Evolutionary conservation across 2,329 filamentous ascomycete genomes (phyloP).

Genomic region (Pestalotiopsis sp.): DNA sequence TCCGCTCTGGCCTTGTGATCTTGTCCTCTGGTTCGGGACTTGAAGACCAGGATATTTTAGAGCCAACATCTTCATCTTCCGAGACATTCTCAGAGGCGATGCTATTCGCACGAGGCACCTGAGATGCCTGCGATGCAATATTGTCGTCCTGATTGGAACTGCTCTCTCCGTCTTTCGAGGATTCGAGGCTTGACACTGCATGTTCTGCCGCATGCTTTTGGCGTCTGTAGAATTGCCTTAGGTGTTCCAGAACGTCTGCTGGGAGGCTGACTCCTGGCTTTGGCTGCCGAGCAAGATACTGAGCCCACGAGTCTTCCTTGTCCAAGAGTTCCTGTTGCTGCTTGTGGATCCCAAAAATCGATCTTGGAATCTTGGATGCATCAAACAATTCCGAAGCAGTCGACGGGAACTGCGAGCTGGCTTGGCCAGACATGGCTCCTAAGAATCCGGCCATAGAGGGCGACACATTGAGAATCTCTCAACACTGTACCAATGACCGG

Average conservation of each 20-base stretch:
- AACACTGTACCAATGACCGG: neutral
- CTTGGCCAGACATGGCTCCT: neutral
- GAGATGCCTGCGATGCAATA: neutral
- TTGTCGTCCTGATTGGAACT: neutral
- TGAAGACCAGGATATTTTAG: neutral
- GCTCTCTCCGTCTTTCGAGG: neutral
- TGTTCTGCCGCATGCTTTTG: slow-evolving; percentile 14
- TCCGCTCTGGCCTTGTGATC: neutral
- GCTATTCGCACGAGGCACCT: neutral
- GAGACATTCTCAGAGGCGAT: neutral
- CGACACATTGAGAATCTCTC: neutral
- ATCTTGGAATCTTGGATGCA: slow-evolving; percentile 37
- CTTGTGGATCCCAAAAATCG: slow-evolving; percentile 46
- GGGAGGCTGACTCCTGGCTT: slow-evolving; percentile 36
- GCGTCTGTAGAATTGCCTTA: slow-evolving; percentile 24
- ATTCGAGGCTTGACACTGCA: neutral
- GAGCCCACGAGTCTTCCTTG: slow-evolving; percentile 40
- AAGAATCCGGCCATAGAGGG: neutral
- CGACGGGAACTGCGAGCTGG: slow-evolving; percentile 17
- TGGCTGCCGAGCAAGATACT: slow-evolving; percentile 20
- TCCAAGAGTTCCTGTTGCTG: slow-evolving; percentile 54
- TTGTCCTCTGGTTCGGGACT: neutral
- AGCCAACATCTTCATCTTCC: neutral
- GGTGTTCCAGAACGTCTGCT: slow-evolving; percentile 29
- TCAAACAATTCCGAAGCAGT: slow-evolving; percentile 27